Conservation (phyloP, 768 basidiomycete species). For the Strobilomyces confusus region DNA sequence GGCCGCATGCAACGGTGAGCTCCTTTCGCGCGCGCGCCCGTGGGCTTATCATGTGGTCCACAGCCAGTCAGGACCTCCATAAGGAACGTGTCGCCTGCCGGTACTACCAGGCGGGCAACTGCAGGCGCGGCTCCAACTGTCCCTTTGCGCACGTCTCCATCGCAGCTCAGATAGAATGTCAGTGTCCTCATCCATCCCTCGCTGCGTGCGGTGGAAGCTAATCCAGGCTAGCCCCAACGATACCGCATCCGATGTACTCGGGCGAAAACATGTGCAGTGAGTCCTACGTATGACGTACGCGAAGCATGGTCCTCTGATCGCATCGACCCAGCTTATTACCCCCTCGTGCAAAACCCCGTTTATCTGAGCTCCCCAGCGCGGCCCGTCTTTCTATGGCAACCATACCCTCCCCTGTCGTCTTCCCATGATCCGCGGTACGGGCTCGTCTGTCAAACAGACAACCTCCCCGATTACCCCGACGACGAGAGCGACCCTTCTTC, state of each 20-base stretch:
- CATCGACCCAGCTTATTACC: slow-evolving; percentile 17
- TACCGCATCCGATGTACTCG: slow-evolving; percentile 11
- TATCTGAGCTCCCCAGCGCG: slow-evolving; percentile 15
- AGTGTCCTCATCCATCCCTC: neutral
- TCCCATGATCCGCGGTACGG: slow-evolving; percentile 18
- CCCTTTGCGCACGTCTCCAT: slow-evolving; percentile 20
- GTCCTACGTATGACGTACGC: neutral
- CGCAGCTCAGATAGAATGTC: slow-evolving; percentile 16
- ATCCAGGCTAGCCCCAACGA: slow-evolving; percentile 10
- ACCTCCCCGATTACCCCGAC: slow-evolving; percentile 18
- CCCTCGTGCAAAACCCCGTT: slow-evolving; percentile 14
- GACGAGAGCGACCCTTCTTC: slow-evolving; percentile 27
- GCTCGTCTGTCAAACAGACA: slow-evolving; percentile 5
- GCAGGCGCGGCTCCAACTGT: slow-evolving; percentile 27
- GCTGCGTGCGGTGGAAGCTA: slow-evolving; percentile 3
- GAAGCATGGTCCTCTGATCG: slow-evolving; percentile 1
- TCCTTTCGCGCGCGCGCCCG: neutral
- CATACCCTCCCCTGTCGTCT: slow-evolving; percentile 28
- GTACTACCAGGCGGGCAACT: slow-evolving; percentile 24
- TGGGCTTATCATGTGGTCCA: slow-evolving; percentile 4
- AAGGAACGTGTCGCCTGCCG: slow-evolving; percentile 20
- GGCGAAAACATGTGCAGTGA: slow-evolving; percentile 18
- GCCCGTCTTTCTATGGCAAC: slow-evolving; percentile 23
- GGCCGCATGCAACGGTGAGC: slow-evolving; percentile 16
- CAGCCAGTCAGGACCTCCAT: slow-evolving; percentile 10